Percentiles rank a stretch among this genome's conserved stretches.
phyloP scores from a whole-genome alignment of 352 stramenopile genomes.

The Globisporangium orthogonon region DNA sequence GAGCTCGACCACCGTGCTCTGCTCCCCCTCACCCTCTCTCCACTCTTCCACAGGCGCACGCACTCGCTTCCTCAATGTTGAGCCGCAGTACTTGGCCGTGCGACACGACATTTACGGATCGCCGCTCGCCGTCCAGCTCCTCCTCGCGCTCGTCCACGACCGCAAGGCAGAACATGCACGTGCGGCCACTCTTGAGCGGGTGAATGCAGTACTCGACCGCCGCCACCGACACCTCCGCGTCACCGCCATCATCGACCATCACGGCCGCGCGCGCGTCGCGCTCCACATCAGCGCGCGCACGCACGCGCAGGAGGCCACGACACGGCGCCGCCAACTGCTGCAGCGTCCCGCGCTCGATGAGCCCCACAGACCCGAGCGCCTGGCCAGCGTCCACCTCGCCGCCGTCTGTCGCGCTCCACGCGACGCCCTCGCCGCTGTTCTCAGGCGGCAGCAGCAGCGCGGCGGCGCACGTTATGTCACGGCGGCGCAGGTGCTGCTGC shows the following conservation, averaged over 20 bases:
- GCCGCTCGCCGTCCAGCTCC: slow-evolving; percentile 41
- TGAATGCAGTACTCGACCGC: slow-evolving; percentile 80
- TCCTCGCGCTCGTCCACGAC: slow-evolving; percentile 65
- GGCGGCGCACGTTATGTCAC: slow-evolving; percentile 31
- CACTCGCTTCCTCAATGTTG: slow-evolving; percentile 95
- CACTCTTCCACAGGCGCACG: slow-evolving; percentile 65
- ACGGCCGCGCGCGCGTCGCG: background rate
- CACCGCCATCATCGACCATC: background rate
- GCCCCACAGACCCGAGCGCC: slow-evolving; percentile 39
- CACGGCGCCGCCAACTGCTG: slow-evolving; percentile 77
- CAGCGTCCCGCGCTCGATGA: slow-evolving; percentile 54
- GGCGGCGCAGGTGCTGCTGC: slow-evolving; percentile 53
- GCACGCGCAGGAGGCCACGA: slow-evolving; percentile 75
- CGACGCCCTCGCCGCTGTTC: slow-evolving; percentile 7
- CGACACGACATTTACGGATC: slow-evolving; percentile 72
- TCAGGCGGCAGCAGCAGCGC: slow-evolving; percentile 15
- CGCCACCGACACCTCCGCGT: slow-evolving; percentile 23
- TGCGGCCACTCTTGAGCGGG: slow-evolving; percentile 61
- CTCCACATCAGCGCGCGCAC: slow-evolving; percentile 2
- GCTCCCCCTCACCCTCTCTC: slow-evolving; percentile 8
- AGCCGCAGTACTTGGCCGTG: slow-evolving; percentile 90
- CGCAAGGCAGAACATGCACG: slow-evolving; percentile 76
- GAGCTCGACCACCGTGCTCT: too few relatives aligned
- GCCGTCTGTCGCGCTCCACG: slow-evolving; percentile 42
- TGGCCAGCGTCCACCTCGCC: slow-evolving; percentile 50